Evolutionary conservation across 805 yeast genomes (phyloP).

Genomic region (Ogataea dorogensis): DNA sequence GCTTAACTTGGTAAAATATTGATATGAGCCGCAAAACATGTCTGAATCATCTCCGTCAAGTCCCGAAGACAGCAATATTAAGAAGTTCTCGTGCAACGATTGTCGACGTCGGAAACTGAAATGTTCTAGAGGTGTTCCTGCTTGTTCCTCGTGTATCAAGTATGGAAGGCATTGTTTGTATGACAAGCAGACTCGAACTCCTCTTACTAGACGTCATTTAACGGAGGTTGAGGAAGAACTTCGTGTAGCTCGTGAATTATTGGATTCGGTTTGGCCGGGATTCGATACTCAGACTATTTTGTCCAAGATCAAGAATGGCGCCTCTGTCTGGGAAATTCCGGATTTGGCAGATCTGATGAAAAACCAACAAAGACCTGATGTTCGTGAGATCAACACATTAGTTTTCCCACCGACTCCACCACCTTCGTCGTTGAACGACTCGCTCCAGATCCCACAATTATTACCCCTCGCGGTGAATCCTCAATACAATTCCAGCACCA

Average conservation of each 20-base stretch:
- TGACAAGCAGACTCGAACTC: constrained; percentile 13
- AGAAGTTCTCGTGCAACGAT: constrained; percentile 17
- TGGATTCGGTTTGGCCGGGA: constrained; percentile 6
- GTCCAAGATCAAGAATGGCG: constrained; percentile 10
- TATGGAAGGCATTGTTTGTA: constrained; percentile 18
- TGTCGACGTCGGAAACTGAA: constrained; percentile 16
- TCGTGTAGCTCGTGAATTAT: constrained; percentile 9
- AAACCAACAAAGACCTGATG: background rate
- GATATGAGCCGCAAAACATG: constrained; percentile 1
- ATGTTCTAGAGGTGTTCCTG: constrained; percentile 19
- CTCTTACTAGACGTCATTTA: constrained; percentile 17
- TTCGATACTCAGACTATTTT: constrained; percentile 10
- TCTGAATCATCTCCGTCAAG: background rate
- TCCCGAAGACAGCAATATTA: background rate
- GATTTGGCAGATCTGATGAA: constrained; percentile 2
- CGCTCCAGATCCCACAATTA: constrained; percentile 14
- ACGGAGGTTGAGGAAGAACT: constrained; percentile 19
- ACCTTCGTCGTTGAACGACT: background rate
- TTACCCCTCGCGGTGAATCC: constrained; percentile 8
- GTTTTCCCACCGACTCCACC: background rate
- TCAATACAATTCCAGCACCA: background rate
- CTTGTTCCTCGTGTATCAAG: constrained; percentile 13
- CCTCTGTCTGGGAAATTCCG: constrained; percentile 8
- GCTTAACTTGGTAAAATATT: no score
- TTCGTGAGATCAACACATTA: background rate